These are phyloP conservation scores for Nidula niveotomentosa DNA, from an alignment of 1,284 basidiomycete species.

Conservation along the genomic window DNA sequence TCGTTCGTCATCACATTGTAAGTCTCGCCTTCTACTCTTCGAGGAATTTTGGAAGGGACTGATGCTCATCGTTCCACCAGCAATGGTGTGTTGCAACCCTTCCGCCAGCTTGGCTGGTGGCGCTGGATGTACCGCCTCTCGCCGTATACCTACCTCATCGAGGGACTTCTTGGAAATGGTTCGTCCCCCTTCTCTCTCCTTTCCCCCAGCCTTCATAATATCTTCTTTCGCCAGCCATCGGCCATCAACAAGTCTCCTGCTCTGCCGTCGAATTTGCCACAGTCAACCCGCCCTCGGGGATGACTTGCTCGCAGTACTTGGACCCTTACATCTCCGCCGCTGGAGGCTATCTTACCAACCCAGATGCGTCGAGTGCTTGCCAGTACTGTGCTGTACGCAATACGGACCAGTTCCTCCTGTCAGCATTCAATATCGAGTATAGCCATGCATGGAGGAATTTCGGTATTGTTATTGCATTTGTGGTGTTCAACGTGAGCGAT, in stretches of 20 bases:
- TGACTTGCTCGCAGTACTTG: conserved; percentile 62
- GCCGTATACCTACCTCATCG: conserved; percentile 75
- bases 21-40: conserved; percentile 21
- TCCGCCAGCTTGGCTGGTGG: conserved; percentile 73
- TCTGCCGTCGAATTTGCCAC: conserved; percentile 48
- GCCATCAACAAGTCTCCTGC: conserved; percentile 55
- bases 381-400: conserved; percentile 49
- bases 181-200: conserved; percentile 3
- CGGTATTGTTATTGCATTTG: conserved; percentile 44
- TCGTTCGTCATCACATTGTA: conserved; percentile 70
- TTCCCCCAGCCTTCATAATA: neutral
- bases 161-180: conserved; percentile 56
- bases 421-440: conserved; percentile 48
- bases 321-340: conserved; percentile 45
- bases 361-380: conserved; percentile 50
- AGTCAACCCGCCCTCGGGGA: conserved; percentile 56
- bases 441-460: conserved; percentile 49
- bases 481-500: conserved; percentile 46
- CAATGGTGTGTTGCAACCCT: conserved; percentile 69
- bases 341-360: conserved; percentile 70
- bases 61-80: conserved; percentile 23
- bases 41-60: conserved; percentile 1
- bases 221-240: conserved; percentile 29
- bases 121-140: conserved; percentile 81
- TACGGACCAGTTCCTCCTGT: conserved; percentile 40